Conservation (phyloP, 768 basidiomycete species). For the Termitomyces sp. region DNA sequence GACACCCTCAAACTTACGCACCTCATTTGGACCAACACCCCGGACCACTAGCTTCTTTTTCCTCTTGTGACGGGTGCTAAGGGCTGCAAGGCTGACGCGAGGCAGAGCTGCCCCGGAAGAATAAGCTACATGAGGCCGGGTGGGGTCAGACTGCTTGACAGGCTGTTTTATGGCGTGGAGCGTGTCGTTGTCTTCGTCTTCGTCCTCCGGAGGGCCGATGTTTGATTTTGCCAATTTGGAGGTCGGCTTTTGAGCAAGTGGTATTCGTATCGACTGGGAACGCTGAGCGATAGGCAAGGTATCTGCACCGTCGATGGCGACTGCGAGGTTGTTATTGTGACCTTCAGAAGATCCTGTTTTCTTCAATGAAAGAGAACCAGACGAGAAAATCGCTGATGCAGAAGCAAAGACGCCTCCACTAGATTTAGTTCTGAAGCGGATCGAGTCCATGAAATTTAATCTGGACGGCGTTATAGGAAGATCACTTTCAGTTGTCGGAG, state of each 20-base stretch:
- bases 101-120: conserved; percentile 31
- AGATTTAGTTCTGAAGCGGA: conserved; percentile 35
- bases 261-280: conserved; percentile 23
- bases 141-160: conserved; percentile 18
- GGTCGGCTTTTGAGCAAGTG: conserved; percentile 31
- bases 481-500: conserved; percentile 45
- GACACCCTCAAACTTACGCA: conserved; percentile 62
- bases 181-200: conserved; percentile 28
- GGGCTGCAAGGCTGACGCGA: conserved; percentile 36
- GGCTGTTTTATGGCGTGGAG: conserved; percentile 12
- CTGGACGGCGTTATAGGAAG: conserved; percentile 40
- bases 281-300: conserved; percentile 9
- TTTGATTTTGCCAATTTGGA: conserved; percentile 23
- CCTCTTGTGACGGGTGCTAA: conserved; percentile 42
- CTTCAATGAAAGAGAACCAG: conserved; percentile 31
- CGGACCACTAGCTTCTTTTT: conserved; percentile 70
- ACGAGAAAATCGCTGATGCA: conserved; percentile 24
- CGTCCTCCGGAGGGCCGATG: conserved; percentile 16
- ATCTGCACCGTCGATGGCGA: conserved; percentile 15
- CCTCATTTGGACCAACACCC: conserved; percentile 62
- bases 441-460: conserved; percentile 38
- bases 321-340: conserved; percentile 10
- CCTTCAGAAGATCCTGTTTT: conserved; percentile 19
- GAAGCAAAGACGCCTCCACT: conserved; percentile 32
- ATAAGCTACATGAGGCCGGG: conserved; percentile 36